phyloP scores from a whole-genome alignment of 1,284 basidiomycete genomes.

The Hymenochaete sp. region DNA sequence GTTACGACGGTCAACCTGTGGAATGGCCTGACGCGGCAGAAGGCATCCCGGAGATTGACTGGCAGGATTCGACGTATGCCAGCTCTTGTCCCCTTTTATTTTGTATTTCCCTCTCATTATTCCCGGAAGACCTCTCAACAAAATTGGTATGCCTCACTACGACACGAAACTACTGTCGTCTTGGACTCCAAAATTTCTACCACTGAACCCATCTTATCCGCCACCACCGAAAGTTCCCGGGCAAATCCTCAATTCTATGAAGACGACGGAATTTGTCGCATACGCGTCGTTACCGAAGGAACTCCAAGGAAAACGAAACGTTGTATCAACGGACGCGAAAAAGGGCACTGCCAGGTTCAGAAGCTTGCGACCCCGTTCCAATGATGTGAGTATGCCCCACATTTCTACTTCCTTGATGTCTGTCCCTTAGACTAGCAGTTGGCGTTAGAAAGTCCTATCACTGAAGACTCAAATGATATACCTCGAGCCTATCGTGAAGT shows the following conservation, averaged over 20 bases:
- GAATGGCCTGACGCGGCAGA: slow-evolving; percentile 80
- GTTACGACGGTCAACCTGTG: slow-evolving; percentile 74
- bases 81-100: not conserved
- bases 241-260: slow-evolving; percentile 71
- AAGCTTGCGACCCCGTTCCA: slow-evolving; percentile 58
- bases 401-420: not conserved
- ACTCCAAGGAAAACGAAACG: slow-evolving; percentile 74
- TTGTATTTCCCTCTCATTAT: slow-evolving; percentile 8
- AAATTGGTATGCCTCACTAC: slow-evolving; percentile 88
- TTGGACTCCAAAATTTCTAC: slow-evolving; percentile 52
- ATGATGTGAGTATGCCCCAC: slow-evolving; percentile 31
- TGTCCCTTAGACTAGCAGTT: slow-evolving; percentile 25
- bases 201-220: slow-evolving; percentile 40
- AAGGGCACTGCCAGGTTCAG: slow-evolving; percentile 67
- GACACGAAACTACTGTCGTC: slow-evolving; percentile 71
- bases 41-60: slow-evolving; percentile 63
- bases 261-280: slow-evolving; percentile 80
- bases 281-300: slow-evolving; percentile 84
- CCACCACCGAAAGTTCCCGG: slow-evolving; percentile 73
- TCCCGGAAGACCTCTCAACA: slow-evolving; percentile 67
- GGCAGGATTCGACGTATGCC: slow-evolving; percentile 74
- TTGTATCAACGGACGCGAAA: slow-evolving; percentile 42
- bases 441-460: slow-evolving; percentile 40
- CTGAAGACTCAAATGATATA: slow-evolving; percentile 50
- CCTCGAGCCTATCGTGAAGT: slow-evolving; percentile 86